Conservation (phyloP, 1,139 yeast genomes). For the Scheffersomyces cryptocercus region DNA sequence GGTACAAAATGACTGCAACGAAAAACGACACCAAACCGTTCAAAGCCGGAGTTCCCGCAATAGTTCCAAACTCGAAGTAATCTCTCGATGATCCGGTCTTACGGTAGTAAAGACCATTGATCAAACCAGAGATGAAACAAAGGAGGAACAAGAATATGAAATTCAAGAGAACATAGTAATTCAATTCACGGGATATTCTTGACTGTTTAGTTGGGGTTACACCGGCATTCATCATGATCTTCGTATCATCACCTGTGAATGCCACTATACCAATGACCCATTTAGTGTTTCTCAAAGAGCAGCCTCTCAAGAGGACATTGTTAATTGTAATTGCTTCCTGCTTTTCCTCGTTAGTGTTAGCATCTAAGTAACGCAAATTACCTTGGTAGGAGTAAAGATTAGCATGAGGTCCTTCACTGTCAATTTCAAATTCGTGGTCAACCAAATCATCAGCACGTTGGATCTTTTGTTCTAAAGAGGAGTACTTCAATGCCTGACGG, state of each 20-base stretch:
- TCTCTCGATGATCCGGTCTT: conserved; percentile 34
- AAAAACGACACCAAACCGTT: conserved; percentile 54
- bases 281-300: conserved; percentile 53
- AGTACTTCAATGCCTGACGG: conserved; percentile 50
- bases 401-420: conserved; percentile 59
- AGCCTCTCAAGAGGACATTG: conserved; percentile 53
- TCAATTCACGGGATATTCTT: conserved; percentile 51
- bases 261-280: conserved; percentile 56
- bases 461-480: conserved; percentile 32
- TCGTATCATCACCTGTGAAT: conserved; percentile 57
- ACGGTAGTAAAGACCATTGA: conserved; percentile 52
- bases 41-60: conserved; percentile 50
- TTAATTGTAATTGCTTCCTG: conserved; percentile 51
- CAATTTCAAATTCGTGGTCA: conserved; percentile 40
- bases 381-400: conserved; percentile 58
- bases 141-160: conserved; percentile 47
- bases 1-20: conserved; percentile 57
- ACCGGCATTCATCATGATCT: conserved; percentile 60
- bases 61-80: conserved; percentile 50
- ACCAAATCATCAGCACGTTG: conserved; percentile 47
- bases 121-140: conserved; percentile 54
- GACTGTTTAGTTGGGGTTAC: conserved; percentile 59
- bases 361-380: conserved; percentile 34
- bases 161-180: conserved; percentile 50
- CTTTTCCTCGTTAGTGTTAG: conserved; percentile 12